Base-by-base conservation (phyloP, 441 rosid species). In the Erodium trifolium region DNA sequence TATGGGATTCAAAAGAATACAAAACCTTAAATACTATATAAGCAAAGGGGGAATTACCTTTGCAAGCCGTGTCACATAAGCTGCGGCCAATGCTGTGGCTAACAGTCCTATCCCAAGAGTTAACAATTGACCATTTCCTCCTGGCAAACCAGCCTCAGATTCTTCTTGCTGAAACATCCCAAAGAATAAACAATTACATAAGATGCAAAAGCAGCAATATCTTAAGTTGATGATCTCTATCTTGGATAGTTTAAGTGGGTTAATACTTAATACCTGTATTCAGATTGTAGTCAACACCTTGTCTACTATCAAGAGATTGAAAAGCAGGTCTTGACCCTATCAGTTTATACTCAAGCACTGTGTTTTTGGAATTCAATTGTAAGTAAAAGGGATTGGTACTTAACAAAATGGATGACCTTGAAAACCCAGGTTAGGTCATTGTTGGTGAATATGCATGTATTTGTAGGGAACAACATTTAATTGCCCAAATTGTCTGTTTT, bases 61-160 rank as follows among this genome's bases (percentile, higher is more conserved):
- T 29, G 99, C 96, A 72, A 94, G 96, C 75, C 77, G 82, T 4
- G 97, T 86, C 34, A 94, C 96, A 59, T 94, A 94, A 67, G 94
- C 77, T 53, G 89, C 97, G 55, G 96, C 97, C 65, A 94, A 49
- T 39, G 91, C 97, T 49, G 96, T 91, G 45, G 78, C 91, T 80
- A 94, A 71, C 60, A 94, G 79, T 71, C 97, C 97, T 29, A 90
- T 57, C 29, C 96, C 99, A 4, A 94, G 88, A 2, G 97, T 90
- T 80, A 85, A 70, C 18, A 94, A 77, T 79, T 86, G 88, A 65
- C 91, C 81, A 69, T 86, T 90, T 79, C 97, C 97, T 77, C 95
- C 96, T 3, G 80, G 29, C 51, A 90, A 78, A 70, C 91, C 91
- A 39, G 86, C 59, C 16, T 82, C 92, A 3, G 96, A 85, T 76